Evolutionary conservation across 257 asterid species (phyloP).

Genomic region (Petunia axillaris): DNA sequence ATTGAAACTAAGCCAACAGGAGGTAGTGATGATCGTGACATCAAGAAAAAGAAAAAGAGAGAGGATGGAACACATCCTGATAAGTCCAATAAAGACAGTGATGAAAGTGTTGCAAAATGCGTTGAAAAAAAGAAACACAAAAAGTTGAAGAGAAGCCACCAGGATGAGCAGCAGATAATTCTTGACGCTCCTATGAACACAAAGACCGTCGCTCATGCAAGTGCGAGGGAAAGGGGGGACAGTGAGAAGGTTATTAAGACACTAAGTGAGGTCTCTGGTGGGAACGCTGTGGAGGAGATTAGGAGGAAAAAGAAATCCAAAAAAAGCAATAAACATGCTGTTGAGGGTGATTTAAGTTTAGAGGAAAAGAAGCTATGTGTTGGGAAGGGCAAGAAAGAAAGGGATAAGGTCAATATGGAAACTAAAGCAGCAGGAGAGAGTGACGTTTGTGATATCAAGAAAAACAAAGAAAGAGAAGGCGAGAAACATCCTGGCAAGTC

Average conservation of each 20-base stretch:
- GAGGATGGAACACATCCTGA: not conserved
- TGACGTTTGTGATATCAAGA: slow-evolving; percentile 3
- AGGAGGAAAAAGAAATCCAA: slow-evolving; percentile 15
- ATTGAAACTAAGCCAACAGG: not conserved
- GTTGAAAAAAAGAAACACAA: slow-evolving; percentile 1
- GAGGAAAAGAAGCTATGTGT: not conserved
- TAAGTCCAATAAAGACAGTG: not conserved
- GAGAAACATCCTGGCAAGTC: not conserved
- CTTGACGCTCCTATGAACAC: not conserved
- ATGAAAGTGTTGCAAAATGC: not conserved
- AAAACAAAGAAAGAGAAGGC: not conserved
- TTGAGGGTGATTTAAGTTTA: not conserved
- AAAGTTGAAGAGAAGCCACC: slow-evolving; percentile 16
- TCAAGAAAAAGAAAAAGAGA: slow-evolving; percentile 16
- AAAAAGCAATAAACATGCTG: not conserved
- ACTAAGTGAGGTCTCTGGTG: slow-evolving; percentile 1
- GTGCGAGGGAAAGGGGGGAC: slow-evolving; percentile 7
- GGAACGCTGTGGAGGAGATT: not conserved
- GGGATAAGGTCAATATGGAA: not conserved
- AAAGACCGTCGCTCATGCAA: not conserved
- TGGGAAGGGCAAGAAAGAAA: not conserved
- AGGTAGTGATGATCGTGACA: not conserved
- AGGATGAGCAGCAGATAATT: not conserved
- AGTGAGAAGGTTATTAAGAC: slow-evolving; percentile 5
- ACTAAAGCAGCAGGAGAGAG: not conserved